phyloP scores from a whole-genome alignment of 768 basidiomycete species.

The Termitomyces sp. region DNA sequence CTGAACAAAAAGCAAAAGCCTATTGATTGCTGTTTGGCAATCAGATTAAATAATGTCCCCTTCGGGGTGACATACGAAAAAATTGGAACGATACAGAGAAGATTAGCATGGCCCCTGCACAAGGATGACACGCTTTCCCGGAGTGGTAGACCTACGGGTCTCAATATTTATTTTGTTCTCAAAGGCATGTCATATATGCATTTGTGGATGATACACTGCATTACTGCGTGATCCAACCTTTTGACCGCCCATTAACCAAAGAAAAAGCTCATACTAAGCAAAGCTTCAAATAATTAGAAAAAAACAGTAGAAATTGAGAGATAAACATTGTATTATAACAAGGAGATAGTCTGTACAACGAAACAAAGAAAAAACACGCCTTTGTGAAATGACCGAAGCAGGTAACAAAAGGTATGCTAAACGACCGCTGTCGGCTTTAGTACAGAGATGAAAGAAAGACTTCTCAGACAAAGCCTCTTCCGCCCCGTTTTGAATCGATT shows the following conservation, averaged over 20 bases:
- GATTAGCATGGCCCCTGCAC: conserved; percentile 99
- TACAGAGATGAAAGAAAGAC: neutral
- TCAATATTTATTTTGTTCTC: conserved; percentile 37
- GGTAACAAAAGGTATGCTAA: neutral
- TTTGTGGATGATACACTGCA: no score
- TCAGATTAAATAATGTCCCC: conserved; percentile 42
- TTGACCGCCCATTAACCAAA: no score
- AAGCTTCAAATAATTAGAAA: no score
- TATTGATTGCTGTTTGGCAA: neutral
- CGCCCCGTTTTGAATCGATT: conserved; percentile 87
- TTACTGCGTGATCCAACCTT: conserved; percentile 15
- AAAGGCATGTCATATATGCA: conserved; percentile 36
- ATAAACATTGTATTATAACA: conserved; percentile 86
- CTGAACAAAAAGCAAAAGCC: conserved; percentile 10
- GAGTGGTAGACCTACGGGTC: conserved; percentile 67
- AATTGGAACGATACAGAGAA: conserved; percentile 99
- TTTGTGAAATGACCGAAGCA: neutral
- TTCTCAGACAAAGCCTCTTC: conserved; percentile 74
- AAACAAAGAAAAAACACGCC: conserved; percentile 71
- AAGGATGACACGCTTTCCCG: conserved; percentile 99
- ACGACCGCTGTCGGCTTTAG: neutral
- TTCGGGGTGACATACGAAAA: conserved; percentile 96
- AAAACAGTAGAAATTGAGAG: conserved; percentile 78
- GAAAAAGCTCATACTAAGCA: no score
- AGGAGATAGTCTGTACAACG: conserved; percentile 82